Evolutionary conservation across 2,329 filamentous ascomycete genomes (phyloP).

Genomic region (Claviceps africana): DNA sequence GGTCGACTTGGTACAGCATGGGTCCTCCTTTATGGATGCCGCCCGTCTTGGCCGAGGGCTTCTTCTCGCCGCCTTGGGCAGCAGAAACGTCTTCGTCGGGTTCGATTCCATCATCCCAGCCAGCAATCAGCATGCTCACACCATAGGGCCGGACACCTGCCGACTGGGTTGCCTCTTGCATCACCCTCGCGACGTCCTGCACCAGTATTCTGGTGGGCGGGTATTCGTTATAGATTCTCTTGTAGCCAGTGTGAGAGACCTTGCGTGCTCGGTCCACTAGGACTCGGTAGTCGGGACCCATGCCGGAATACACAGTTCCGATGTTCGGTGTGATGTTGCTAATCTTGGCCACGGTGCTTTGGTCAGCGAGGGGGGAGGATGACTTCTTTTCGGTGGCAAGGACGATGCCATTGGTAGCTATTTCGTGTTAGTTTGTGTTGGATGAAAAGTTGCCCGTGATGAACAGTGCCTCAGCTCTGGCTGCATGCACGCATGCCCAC

Average conservation of each 20-base stretch:
- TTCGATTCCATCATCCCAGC: constrained; percentile 94
- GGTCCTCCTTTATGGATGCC: constrained; percentile 92
- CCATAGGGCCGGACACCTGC: constrained; percentile 95
- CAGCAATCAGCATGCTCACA: constrained; percentile 86
- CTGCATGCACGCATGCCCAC: no score
- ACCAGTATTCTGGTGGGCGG: constrained; percentile 98
- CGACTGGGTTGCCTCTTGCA: constrained; percentile 97
- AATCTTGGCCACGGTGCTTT: constrained; percentile 90
- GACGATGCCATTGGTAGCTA: constrained; percentile 96
- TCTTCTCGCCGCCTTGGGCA: constrained; percentile 56
- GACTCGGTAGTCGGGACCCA: constrained; percentile 97
- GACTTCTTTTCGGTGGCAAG: constrained; percentile 99
- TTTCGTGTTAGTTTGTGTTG: background rate
- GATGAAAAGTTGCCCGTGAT: constrained; percentile 7
- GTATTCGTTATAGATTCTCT: constrained; percentile 99
- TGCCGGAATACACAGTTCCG: constrained; percentile 98
- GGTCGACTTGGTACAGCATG: constrained; percentile 96
- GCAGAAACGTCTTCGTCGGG: constrained; percentile 55
- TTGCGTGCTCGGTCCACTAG: constrained; percentile 96
- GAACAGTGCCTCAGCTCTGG: background rate
- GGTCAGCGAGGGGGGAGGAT: constrained; percentile 90
- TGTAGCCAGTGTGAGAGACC: constrained; percentile 96
- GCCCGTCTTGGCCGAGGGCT: constrained; percentile 72
- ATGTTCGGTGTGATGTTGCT: constrained; percentile 97
- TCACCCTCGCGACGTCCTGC: constrained; percentile 91